Evolutionary conservation across 768 basidiomycete genomes (phyloP), one percentile per base, ranked within the genome.

Genomic region (Russula vinacea): DNA sequence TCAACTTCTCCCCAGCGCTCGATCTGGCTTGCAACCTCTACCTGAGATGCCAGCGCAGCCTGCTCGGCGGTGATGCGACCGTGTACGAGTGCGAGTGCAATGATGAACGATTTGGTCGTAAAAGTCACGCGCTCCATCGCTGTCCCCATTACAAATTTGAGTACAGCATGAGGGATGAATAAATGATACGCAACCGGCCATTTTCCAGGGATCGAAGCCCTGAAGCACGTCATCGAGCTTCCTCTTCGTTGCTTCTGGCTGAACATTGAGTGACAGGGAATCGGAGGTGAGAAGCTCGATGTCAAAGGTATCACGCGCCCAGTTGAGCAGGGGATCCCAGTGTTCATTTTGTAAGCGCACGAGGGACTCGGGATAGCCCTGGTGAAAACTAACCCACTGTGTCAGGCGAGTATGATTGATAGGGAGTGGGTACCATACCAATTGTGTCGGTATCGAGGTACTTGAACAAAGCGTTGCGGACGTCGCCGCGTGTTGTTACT

Each of bases 1-100:
- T 98, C 97, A 0, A 99, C 97, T 76, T 98, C 96, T n/a, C 97
- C 97, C 97, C 97, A 99, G 55, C 87, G 82, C 75, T 95, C 86
- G 65, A 98, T 98, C 77, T 98, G 96, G 73, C 93, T 95, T 67
- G 87, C 81, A 0, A 99, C 96, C 76, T 99, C 97, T 9, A 96
- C 95, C 58, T 89, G 88, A 8, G 93, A 83, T 0, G 92, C 92
- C 56, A 85, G 74, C 2, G 94, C 84, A 10, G 96, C 95, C 71
- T 93, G 79, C 70, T 99, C 92, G 1, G 86, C 91, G 4, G 84
- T 84, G 47, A 98, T 73, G 62, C 81, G 84, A 39, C 85, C 87
- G 70, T 84, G 85, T 37, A 94, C 85, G 37, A 99, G 79, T 10
- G 91, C 94, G 40, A 99, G 77, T 0, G 84, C 89, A 66, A 97